Evolutionary conservation across 1,284 basidiomycete genomes (phyloP).

Genomic region (Ustilago crameri): DNA sequence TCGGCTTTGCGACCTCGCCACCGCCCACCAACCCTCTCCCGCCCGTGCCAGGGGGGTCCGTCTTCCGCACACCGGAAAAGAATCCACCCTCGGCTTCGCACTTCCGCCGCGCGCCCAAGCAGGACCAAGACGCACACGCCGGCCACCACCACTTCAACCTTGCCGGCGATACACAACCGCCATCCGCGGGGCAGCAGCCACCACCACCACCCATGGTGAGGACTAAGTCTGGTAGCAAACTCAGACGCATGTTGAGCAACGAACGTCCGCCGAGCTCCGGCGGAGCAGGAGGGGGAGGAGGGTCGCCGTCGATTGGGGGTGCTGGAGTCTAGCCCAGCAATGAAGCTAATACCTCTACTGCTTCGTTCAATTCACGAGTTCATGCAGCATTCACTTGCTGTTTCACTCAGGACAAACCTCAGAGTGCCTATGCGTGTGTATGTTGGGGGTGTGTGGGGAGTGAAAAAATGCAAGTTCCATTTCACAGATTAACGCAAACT

Average conservation of each 20-base stretch:
- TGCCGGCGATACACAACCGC: no score
- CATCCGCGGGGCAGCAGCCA: no score
- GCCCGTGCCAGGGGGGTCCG: not conserved
- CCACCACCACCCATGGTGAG: slow-evolving; percentile 6
- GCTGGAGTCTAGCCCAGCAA: no score
- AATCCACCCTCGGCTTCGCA: slow-evolving; percentile 17
- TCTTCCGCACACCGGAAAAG: slow-evolving; percentile 1
- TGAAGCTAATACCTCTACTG: no score
- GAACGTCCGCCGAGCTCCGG: slow-evolving; percentile 4
- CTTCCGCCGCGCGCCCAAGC: slow-evolving; percentile 9
- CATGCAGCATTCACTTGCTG: no score
- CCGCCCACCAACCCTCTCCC: not conserved
- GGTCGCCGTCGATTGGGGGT: no score
- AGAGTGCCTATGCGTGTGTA: no score
- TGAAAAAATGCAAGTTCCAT: not conserved
- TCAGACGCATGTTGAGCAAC: slow-evolving; percentile 3
- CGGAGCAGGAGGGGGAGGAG: no score
- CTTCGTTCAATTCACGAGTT: no score
- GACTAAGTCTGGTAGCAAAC: slow-evolving; percentile 17
- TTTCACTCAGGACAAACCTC: no score
- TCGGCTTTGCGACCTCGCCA: slow-evolving; percentile 2
- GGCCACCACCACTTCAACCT: slow-evolving; percentile 42
- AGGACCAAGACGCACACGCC: slow-evolving; percentile 4
- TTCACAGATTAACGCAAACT: not conserved
- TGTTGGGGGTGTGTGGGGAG: no score